These are phyloP conservation scores for Sungouiozyma ichnusensis DNA, from an alignment of 805 yeast genomes.

Conservation along the genomic window DNA sequence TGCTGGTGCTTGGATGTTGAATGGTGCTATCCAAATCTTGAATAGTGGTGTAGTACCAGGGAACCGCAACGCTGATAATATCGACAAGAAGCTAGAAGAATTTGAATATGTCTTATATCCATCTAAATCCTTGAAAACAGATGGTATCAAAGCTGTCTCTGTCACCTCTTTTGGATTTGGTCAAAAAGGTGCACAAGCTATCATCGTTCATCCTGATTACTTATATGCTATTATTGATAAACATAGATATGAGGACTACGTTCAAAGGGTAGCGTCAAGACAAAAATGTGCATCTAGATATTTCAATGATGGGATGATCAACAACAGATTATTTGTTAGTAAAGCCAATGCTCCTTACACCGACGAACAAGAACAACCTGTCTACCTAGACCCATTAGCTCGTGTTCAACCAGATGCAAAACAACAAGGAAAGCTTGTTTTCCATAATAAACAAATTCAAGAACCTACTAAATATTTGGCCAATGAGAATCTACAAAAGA, in stretches of 20 bases:
- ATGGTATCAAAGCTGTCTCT: slow-evolving; percentile 94
- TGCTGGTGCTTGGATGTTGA: slow-evolving; percentile 99
- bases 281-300: slow-evolving; percentile 86
- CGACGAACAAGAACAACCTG: slow-evolving; percentile 78
- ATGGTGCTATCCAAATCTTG: slow-evolving; percentile 91
- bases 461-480: slow-evolving; percentile 31
- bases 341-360: slow-evolving; percentile 90
- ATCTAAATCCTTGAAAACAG: slow-evolving; percentile 85
- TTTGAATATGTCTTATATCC: slow-evolving; percentile 89
- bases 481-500: slow-evolving; percentile 29
- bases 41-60: slow-evolving; percentile 95
- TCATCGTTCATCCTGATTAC: slow-evolving; percentile 88
- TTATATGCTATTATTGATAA: slow-evolving; percentile 73
- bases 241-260: slow-evolving; percentile 61
- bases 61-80: slow-evolving; percentile 95
- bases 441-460: slow-evolving; percentile 44
- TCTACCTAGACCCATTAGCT: slow-evolving; percentile 93
- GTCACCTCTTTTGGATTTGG: slow-evolving; percentile 98
- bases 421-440: slow-evolving; percentile 33
- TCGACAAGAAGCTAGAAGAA: slow-evolving; percentile 73
- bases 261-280: slow-evolving; percentile 60
- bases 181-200: slow-evolving; percentile 97
- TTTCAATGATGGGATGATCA: slow-evolving; percentile 89
- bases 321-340: slow-evolving; percentile 83
- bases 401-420: slow-evolving; percentile 32